Percentiles rank a stretch among this genome's conserved stretches.
Conservation (phyloP, 306 rosid genomes). For the Rubus parviflorus region DNA sequence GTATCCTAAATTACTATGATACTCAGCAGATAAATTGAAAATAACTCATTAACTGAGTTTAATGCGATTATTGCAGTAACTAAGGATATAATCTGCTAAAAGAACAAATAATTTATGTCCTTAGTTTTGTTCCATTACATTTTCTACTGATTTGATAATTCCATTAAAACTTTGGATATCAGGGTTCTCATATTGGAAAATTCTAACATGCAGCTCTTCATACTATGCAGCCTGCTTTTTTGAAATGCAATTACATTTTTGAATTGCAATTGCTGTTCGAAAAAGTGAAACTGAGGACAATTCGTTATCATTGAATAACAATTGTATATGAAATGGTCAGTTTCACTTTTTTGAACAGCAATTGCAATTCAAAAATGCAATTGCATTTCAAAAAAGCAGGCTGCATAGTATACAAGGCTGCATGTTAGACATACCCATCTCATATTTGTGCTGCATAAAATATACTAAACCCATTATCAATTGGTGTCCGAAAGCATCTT, state of each 20-base stretch:
- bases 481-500: background rate
- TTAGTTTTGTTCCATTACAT: background rate
- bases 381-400: too few relatives aligned
- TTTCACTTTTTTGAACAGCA: too few relatives aligned
- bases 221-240: too few relatives aligned
- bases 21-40: background rate
- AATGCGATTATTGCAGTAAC: background rate
- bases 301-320: too few relatives aligned
- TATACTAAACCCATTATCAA: background rate
- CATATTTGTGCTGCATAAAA: background rate
- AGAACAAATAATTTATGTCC: background rate
- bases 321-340: too few relatives aligned
- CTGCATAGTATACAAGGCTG: too few relatives aligned
- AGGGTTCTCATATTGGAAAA: background rate
- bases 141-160: background rate
- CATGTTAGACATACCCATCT: too few relatives aligned
- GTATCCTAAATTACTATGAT: background rate
- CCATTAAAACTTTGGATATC: background rate
- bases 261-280: too few relatives aligned
- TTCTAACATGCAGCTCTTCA: too few relatives aligned
- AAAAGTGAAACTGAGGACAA: too few relatives aligned
- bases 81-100: background rate
- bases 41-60: background rate
- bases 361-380: too few relatives aligned
- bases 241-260: too few relatives aligned